Percentiles rank a stretch among this genome's conserved stretches.
These are phyloP conservation scores for Jamesozyma gamospora DNA, from an alignment of 805 yeast genomes.

Conservation along the genomic window DNA sequence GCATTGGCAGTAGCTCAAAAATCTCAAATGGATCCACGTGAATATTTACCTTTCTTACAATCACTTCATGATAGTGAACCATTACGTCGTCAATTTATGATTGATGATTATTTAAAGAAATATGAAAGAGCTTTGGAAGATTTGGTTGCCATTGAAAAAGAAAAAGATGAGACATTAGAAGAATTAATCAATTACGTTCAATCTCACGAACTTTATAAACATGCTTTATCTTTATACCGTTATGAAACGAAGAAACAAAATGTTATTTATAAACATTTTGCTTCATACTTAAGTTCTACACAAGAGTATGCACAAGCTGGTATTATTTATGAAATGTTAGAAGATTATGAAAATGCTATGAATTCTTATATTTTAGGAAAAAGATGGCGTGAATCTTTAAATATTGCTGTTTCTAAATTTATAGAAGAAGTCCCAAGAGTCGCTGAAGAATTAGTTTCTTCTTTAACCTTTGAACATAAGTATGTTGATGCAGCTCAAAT, in stretches of 20 bases:
- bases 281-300: slow-evolving; percentile 45
- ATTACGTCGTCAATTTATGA: slow-evolving; percentile 57
- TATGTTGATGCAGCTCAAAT: slow-evolving; percentile 77
- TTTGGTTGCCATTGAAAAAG: slow-evolving; percentile 40
- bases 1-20: slow-evolving; percentile 85
- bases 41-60: slow-evolving; percentile 86
- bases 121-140: slow-evolving; percentile 59
- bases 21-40: slow-evolving; percentile 96
- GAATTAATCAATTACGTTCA: slow-evolving; percentile 65
- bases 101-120: slow-evolving; percentile 69
- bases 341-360: slow-evolving; percentile 48
- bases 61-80: slow-evolving; percentile 58
- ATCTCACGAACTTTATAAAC: slow-evolving; percentile 56
- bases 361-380: slow-evolving; percentile 60
- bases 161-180: slow-evolving; percentile 29
- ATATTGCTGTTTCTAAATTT: slow-evolving; percentile 40
- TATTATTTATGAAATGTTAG: slow-evolving; percentile 61
- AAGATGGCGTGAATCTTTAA: slow-evolving; percentile 77
- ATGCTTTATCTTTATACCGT: slow-evolving; percentile 54
- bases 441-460: slow-evolving; percentile 50
- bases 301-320: slow-evolving; percentile 70
- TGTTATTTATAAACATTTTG: slow-evolving; percentile 49
- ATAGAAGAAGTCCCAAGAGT: slow-evolving; percentile 34
- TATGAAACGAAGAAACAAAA: slow-evolving; percentile 47
- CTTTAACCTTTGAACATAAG: slow-evolving; percentile 56